Evolutionary conservation across 345 rosid genomes (phyloP).

Genomic region (Rhizophora apiculata): DNA sequence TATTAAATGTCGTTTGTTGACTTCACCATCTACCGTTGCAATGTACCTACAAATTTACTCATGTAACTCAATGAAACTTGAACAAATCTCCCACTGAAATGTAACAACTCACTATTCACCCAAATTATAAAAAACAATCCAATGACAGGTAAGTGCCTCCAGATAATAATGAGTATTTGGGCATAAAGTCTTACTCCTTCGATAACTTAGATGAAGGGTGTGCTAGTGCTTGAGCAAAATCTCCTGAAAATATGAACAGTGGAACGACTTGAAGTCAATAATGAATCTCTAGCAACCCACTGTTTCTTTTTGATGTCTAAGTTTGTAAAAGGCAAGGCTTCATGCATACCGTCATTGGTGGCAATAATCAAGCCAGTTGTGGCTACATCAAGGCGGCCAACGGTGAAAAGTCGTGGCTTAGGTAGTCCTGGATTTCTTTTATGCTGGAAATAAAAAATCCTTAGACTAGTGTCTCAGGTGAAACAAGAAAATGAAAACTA

Average conservation of each 20-base stretch:
- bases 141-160: background rate
- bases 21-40: constrained; percentile 65
- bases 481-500: background rate
- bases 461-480: constrained; percentile 2
- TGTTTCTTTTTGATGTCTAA: background rate
- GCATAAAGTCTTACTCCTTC: constrained; percentile 62
- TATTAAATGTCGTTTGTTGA: constrained; percentile 60
- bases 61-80: background rate
- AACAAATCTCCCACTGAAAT: background rate
- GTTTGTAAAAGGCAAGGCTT: background rate
- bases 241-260: constrained; percentile 46
- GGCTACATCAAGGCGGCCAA: constrained; percentile 98
- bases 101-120: background rate
- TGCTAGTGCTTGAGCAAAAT: constrained; percentile 77
- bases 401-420: constrained; percentile 85
- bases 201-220: constrained; percentile 85
- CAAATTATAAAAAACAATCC: background rate
- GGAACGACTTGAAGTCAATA: constrained; percentile 7
- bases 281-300: background rate
- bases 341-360: constrained; percentile 74
- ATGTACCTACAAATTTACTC: constrained; percentile 56
- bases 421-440: constrained; percentile 67
- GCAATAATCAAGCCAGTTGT: constrained; percentile 79
- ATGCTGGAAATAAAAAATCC: constrained; percentile 38
- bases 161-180: background rate